A percentile compares a stretch with the other conserved stretches of the same genome.
Evolutionary conservation across 208 protist genomes (phyloP).

Genomic region (Trypanosoma conorhini): DNA sequence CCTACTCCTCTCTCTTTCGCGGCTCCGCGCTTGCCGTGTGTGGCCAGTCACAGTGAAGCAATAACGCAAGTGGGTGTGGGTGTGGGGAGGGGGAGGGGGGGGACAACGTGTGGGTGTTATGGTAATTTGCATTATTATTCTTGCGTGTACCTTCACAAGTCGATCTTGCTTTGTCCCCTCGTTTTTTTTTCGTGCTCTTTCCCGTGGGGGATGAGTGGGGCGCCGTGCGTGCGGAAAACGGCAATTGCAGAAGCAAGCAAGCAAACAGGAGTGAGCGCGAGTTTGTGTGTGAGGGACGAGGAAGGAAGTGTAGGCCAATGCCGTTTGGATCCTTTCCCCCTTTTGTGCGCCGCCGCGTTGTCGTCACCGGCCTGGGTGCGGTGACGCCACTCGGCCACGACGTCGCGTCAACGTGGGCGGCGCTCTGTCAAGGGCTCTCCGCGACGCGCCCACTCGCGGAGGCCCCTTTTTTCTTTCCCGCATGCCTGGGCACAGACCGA

Average conservation of each 20-base stretch:
- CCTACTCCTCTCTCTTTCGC: neutral
- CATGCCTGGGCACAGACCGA: slow-evolving; percentile 49
- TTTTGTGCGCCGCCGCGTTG: slow-evolving; percentile 76
- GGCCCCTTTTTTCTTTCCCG: slow-evolving; percentile 65
- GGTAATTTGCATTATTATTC: too few species aligned
- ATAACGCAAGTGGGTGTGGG: too few species aligned
- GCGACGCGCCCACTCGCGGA: slow-evolving; percentile 46
- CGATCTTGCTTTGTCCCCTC: too few species aligned
- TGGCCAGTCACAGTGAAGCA: neutral
- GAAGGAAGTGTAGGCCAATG: slow-evolving; percentile 10
- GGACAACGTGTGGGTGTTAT: too few species aligned
- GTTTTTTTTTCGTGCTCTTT: too few species aligned
- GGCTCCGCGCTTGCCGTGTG: neutral
- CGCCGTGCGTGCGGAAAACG: too few species aligned
- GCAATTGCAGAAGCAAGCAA: too few species aligned
- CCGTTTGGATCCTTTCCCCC: slow-evolving; percentile 46
- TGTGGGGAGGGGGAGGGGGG: too few species aligned
- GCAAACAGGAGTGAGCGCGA: neutral
- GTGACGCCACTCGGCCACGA: slow-evolving; percentile 92
- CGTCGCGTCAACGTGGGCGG: slow-evolving; percentile 72
- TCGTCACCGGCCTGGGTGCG: slow-evolving; percentile 95
- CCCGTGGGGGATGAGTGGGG: too few species aligned
- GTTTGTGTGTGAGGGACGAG: neutral
- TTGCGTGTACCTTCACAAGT: too few species aligned
- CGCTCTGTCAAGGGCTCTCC: slow-evolving; percentile 61